Conservation (phyloP, 176 grass and related monocot species). For the Luzula sylvatica region DNA sequence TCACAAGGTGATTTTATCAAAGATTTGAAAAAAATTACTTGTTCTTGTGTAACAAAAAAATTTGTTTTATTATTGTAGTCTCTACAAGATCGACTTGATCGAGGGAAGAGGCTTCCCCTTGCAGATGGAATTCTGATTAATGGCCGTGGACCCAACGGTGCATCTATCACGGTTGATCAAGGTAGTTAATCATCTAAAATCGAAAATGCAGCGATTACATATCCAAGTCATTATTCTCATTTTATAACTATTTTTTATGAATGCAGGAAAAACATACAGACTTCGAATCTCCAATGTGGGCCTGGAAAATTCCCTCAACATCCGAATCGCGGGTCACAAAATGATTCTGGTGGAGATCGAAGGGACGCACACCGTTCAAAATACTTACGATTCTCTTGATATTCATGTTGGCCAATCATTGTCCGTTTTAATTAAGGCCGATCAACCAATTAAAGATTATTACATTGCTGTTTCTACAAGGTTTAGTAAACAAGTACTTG, state of each 20-base stretch:
- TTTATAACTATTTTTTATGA: neutral
- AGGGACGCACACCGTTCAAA: slow-evolving; percentile 79
- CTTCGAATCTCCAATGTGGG: slow-evolving; percentile 76
- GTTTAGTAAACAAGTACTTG: slow-evolving; percentile 33
- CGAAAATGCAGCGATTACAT: neutral
- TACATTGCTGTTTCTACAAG: slow-evolving; percentile 50
- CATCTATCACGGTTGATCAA: slow-evolving; percentile 40
- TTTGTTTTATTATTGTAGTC: slow-evolving; percentile 13
- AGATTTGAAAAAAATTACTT: neutral
- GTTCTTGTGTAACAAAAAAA: neutral
- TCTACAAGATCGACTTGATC: slow-evolving; percentile 48
- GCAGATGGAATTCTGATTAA: slow-evolving; percentile 73
- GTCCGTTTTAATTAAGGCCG: slow-evolving; percentile 47
- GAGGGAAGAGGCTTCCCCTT: slow-evolving; percentile 31
- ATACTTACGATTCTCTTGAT: slow-evolving; percentile 51
- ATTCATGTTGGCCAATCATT: slow-evolving; percentile 71
- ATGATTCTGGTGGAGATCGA: slow-evolving; percentile 78
- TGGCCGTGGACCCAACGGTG: slow-evolving; percentile 32
- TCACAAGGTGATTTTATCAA: slow-evolving; percentile 29
- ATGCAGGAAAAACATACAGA: slow-evolving; percentile 57
- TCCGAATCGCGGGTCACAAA: slow-evolving; percentile 45
- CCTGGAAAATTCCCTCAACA: slow-evolving; percentile 46
- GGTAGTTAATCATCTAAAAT: slow-evolving; percentile 17
- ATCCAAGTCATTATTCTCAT: neutral
- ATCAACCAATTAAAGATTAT: slow-evolving; percentile 36